These are phyloP conservation scores for Scalesia atractyloides DNA, from an alignment of 129 eudicot genomes.

Conservation along the genomic window DNA sequence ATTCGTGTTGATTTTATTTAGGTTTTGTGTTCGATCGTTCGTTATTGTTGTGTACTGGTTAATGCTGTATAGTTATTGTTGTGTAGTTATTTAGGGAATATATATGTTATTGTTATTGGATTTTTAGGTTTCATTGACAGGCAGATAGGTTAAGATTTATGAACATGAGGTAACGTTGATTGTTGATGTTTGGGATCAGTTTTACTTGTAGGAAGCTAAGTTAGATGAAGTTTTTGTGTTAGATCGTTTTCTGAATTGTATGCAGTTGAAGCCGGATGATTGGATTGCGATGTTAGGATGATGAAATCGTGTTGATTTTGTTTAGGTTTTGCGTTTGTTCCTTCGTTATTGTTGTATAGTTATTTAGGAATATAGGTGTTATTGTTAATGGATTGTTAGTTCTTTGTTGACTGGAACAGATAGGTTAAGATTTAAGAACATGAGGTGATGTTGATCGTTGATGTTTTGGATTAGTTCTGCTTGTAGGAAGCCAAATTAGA, in stretches of 20 bases:
- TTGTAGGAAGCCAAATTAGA: constrained; percentile 7
- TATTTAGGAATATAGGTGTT: background rate
- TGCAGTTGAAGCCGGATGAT: constrained; percentile 16
- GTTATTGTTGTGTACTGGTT: background rate
- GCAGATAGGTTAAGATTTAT: no score
- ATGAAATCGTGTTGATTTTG: background rate
- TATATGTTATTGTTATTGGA: background rate
- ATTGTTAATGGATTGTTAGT: background rate
- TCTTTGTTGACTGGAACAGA: background rate
- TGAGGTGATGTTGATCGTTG: background rate
- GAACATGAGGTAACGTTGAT: background rate
- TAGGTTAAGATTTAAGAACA: background rate
- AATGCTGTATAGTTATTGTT: background rate
- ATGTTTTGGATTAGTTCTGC: constrained; percentile 9
- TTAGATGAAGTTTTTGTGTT: background rate
- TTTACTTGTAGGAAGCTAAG: background rate
- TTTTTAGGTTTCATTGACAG: no score
- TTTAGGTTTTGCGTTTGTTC: constrained; percentile 4
- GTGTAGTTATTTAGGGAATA: background rate
- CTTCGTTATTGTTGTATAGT: background rate
- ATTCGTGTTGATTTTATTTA: background rate
- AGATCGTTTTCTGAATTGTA: constrained; percentile 7
- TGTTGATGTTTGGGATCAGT: constrained; percentile 5
- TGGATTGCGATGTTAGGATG: constrained; percentile 10
- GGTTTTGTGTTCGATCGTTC: background rate